Percentiles rank a stretch among this genome's conserved stretches.
These are phyloP conservation scores for Phragmites australis DNA, from an alignment of 176 grass and related monocot species.

Conservation along the genomic window DNA sequence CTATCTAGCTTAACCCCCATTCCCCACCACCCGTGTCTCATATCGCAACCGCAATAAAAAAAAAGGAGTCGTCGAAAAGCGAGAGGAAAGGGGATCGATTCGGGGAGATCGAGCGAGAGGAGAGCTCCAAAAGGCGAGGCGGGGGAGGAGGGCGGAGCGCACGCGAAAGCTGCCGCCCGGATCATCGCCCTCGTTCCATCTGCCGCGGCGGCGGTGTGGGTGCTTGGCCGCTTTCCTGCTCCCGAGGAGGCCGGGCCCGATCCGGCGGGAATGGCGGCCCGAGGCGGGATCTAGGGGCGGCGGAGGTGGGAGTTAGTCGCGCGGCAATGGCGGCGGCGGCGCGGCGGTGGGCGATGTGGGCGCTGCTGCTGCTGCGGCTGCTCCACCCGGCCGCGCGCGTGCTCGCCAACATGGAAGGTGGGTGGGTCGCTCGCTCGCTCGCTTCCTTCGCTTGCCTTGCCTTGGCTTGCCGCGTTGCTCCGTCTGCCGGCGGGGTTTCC, in stretches of 20 bases:
- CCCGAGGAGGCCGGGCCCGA: neutral
- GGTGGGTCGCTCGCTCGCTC: neutral
- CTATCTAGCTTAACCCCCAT: no score
- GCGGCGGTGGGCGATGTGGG: slow-evolving; percentile 32
- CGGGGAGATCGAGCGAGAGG: neutral
- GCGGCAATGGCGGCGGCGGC: slow-evolving; percentile 39
- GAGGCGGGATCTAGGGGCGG: slow-evolving; percentile 46
- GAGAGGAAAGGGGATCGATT: slow-evolving; percentile 27
- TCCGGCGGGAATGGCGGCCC: slow-evolving; percentile 45
- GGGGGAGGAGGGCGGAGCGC: neutral
- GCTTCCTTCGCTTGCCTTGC: no score
- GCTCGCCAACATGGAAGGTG: slow-evolving; percentile 85
- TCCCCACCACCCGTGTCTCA: slow-evolving; percentile 12
- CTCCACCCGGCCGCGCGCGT: slow-evolving; percentile 53
- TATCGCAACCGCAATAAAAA: slow-evolving; percentile 26
- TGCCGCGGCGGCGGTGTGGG: neutral
- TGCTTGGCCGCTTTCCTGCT: no score
- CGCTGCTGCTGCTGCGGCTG: slow-evolving; percentile 48
- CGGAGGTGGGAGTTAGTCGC: slow-evolving; percentile 25
- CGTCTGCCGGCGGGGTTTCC: neutral
- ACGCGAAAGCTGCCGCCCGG: slow-evolving; percentile 25
- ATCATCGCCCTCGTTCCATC: slow-evolving; percentile 33
- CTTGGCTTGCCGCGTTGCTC: neutral
- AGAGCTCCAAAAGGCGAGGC: no score
- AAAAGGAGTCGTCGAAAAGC: slow-evolving; percentile 40